Evolutionary conservation across 2,329 filamentous ascomycete genomes (phyloP), one percentile per base, ranked within the genome.

Genomic region (Sporothrix pallida): DNA sequence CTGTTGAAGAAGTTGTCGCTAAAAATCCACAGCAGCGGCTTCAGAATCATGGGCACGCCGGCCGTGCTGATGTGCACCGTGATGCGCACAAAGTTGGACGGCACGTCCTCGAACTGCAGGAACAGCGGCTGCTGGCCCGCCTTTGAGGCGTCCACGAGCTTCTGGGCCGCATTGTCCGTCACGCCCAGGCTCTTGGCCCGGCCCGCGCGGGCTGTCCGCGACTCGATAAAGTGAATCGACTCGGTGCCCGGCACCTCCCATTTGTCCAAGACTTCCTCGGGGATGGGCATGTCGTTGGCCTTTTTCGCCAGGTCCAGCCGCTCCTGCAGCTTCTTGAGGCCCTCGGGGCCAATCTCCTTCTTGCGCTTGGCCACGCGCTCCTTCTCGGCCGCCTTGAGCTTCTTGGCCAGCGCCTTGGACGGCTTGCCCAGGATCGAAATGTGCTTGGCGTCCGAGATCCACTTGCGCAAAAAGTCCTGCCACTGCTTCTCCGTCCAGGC

Each of bases 71-170:
- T 85, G 73, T 96, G 89, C 26, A 98, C 83, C 67, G 90, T 91
- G 74, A 98, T 87, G 78, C 95, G 92, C 7, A 97, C 94, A 81
- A 99, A 99, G 79, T 94, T 97, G 74, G 93, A 97, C 1, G 92
- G 91, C 15, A 98, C 94, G 79, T 97, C 91, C 82, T 99, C 96
- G 77, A 97, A 99, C 82, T 99, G 95, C n/a, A 99, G 87, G 82
- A 98, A 99, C 2, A 98, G 84, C n/a, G 91, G 80, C 7, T 84
- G 85, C 20, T 84, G 77, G 52, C 62, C 74, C 0, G 74, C 42
- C 3, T 87, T 86, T 56, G 93, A 89, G 15, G 86, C 84, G 80
- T 98, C 93, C 68, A 99, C 89, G 68, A 91, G 82, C 75, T 89
- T 86, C 81, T 99, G 96, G 4, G 93, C 89, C 3, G 87, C 81